phyloP scores from a whole-genome alignment of 306 rosid genomes.

The Cicer cuneatum region DNA sequence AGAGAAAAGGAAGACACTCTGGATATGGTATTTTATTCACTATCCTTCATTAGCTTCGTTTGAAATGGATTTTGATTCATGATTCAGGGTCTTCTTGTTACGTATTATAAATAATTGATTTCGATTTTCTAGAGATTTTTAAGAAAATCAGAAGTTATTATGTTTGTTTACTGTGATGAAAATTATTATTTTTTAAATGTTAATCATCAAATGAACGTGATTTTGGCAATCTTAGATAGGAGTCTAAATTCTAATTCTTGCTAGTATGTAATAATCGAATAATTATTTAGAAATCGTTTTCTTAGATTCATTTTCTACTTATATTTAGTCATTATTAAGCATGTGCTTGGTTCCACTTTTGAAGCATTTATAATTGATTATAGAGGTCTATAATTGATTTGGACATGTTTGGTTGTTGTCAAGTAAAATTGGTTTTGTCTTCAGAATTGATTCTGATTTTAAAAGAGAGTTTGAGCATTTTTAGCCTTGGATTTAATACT shows the following conservation, averaged over 20 bases:
- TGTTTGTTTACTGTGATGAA: neutral
- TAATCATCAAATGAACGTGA: too few relatives aligned
- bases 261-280: neutral
- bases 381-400: too few relatives aligned
- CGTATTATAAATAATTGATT: neutral
- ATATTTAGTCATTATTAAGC: too few relatives aligned
- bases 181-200: neutral
- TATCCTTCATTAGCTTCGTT: neutral
- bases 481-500: too few relatives aligned
- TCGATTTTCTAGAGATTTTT: neutral
- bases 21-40: conserved; percentile 74
- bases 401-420: too few relatives aligned
- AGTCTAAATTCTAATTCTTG: neutral
- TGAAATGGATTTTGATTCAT: neutral
- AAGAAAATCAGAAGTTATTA: neutral
- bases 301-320: too few relatives aligned
- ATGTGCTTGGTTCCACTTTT: too few relatives aligned
- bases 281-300: neutral
- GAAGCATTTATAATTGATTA: too few relatives aligned
- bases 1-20: conserved; percentile 95
- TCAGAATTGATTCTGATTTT: too few relatives aligned
- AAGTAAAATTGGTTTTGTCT: too few relatives aligned
- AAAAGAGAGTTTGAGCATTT: too few relatives aligned
- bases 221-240: neutral
- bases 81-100: neutral